These are phyloP conservation scores for Fermentozyma sake DNA, from an alignment of 1,139 yeast species.

Conservation along the genomic window DNA sequence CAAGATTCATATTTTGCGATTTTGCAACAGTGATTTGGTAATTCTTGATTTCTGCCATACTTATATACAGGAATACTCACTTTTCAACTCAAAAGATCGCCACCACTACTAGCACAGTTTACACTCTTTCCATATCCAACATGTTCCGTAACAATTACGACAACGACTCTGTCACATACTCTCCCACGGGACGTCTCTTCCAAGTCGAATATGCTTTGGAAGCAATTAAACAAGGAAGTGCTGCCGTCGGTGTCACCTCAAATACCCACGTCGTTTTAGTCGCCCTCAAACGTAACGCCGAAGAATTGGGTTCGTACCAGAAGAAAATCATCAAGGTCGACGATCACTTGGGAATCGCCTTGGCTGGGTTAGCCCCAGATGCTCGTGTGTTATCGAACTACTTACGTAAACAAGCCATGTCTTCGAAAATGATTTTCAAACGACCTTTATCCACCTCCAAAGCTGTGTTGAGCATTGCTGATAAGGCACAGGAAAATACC, in stretches of 20 bases:
- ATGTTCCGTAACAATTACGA: slow-evolving; percentile 97
- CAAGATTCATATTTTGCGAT: too few relatives aligned
- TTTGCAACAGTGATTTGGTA: too few relatives aligned
- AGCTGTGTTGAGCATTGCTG: slow-evolving; percentile 85
- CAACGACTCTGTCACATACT: slow-evolving; percentile 94
- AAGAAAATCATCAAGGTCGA: slow-evolving; percentile 89
- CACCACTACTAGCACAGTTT: slow-evolving; percentile 1
- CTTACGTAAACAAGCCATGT: slow-evolving; percentile 88
- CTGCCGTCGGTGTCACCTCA: slow-evolving; percentile 91
- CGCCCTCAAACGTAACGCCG: slow-evolving; percentile 93
- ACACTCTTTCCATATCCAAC: background rate
- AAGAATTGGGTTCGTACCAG: slow-evolving; percentile 94
- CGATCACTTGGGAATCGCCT: slow-evolving; percentile 88
- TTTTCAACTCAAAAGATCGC: slow-evolving; percentile 2
- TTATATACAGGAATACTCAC: slow-evolving; percentile 2
- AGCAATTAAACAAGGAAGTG: slow-evolving; percentile 97
- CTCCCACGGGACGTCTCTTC: slow-evolving; percentile 95
- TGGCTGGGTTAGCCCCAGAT: slow-evolving; percentile 98
- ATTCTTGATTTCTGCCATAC: background rate
- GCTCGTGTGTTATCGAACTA: slow-evolving; percentile 89
- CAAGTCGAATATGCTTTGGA: slow-evolving; percentile 95
- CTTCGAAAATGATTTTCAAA: slow-evolving; percentile 78
- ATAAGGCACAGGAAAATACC: slow-evolving; percentile 95
- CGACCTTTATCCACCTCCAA: slow-evolving; percentile 82
- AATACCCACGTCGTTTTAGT: slow-evolving; percentile 85